phyloP scores from a whole-genome alignment of 2,329 filamentous ascomycete species.

The Aspergillus luchuensis region DNA sequence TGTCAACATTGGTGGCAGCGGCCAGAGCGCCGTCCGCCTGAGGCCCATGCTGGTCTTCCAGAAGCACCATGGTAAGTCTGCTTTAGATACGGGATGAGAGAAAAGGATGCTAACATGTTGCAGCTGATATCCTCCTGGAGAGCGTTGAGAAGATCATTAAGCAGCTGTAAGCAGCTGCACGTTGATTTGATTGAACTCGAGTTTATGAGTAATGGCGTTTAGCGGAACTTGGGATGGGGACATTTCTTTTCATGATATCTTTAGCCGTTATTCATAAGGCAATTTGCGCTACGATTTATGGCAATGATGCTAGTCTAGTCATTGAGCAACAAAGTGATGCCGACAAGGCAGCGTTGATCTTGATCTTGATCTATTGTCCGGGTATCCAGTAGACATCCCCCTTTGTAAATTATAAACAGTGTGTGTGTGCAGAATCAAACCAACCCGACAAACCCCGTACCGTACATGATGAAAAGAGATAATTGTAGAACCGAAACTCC shows the following conservation, averaged over 20 bases:
- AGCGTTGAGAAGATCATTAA: slow-evolving; percentile 73
- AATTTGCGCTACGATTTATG: slow-evolving; percentile 16
- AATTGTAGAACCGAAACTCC: slow-evolving; percentile 2
- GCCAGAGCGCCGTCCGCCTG: slow-evolving; percentile 72
- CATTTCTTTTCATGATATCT: background rate
- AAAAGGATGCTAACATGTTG: slow-evolving; percentile 20
- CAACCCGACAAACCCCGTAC: background rate
- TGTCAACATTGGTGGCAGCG: slow-evolving; percentile 85
- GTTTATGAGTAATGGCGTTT: slow-evolving; percentile 18
- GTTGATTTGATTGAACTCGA: slow-evolving; percentile 11
- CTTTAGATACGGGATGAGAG: background rate
- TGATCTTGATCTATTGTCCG: slow-evolving; percentile 6
- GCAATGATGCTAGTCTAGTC: background rate
- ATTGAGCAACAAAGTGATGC: slow-evolving; percentile 8
- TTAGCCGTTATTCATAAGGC: slow-evolving; percentile 21
- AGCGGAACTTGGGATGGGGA: slow-evolving; percentile 14
- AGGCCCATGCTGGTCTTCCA: slow-evolving; percentile 92
- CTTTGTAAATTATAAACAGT: background rate
- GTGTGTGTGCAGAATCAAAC: background rate
- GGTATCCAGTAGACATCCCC: slow-evolving; percentile 1
- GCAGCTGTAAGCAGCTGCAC: slow-evolving; percentile 32
- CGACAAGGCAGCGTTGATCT: slow-evolving; percentile 6
- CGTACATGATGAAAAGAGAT: background rate
- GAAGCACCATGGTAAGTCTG: slow-evolving; percentile 69
- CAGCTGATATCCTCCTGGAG: slow-evolving; percentile 75